Conservation (phyloP, 78 protist genomes). For the Speleostelium caveatum region DNA sequence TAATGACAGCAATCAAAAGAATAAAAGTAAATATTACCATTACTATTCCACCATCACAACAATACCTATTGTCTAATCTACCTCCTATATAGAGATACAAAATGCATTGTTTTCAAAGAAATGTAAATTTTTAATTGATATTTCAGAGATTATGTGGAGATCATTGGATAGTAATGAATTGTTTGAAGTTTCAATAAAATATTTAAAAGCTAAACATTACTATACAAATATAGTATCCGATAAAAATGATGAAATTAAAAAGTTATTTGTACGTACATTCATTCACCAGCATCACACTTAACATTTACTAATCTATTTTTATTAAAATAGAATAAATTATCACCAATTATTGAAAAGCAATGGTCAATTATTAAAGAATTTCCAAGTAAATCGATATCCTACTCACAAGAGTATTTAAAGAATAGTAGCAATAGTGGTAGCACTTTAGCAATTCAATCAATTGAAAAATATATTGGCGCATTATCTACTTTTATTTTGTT, state of each 20-base stretch:
- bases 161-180: slow-evolving; percentile 56
- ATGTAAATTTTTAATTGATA: slow-evolving; percentile 49
- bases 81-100: slow-evolving; percentile 15
- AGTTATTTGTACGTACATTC: neutral
- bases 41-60: neutral
- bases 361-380: slow-evolving; percentile 51
- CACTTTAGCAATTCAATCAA: neutral
- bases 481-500: slow-evolving; percentile 46
- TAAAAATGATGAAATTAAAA: slow-evolving; percentile 20
- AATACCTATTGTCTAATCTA: neutral
- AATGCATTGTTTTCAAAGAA: slow-evolving; percentile 22
- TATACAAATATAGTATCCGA: neutral
- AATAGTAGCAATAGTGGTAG: neutral
- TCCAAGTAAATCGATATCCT: slow-evolving; percentile 19
- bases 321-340: neutral
- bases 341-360: slow-evolving; percentile 28
- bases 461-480: slow-evolving; percentile 54
- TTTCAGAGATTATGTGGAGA: slow-evolving; percentile 66
- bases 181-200: slow-evolving; percentile 48
- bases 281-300: neutral
- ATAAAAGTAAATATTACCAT: neutral
- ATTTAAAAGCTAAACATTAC: slow-evolving; percentile 36
- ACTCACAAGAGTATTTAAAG: slow-evolving; percentile 24
- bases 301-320: neutral
- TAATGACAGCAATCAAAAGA: neutral